Evolutionary conservation across 768 basidiomycete genomes (phyloP), one percentile per base, ranked within the genome.

Genomic region (Mycena amicta): DNA sequence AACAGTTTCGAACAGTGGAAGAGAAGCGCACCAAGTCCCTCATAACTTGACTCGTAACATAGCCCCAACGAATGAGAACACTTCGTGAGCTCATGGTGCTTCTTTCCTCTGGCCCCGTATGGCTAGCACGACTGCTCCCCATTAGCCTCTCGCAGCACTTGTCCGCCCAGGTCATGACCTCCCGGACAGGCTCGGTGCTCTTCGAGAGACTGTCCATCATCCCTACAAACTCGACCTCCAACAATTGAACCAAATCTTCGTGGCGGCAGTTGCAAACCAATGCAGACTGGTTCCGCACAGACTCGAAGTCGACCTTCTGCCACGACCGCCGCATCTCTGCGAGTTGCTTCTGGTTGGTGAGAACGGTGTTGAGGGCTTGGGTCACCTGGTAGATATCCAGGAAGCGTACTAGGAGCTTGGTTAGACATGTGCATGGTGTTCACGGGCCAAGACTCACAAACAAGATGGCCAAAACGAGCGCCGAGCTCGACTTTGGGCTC

Each of bases 41-140:
- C 92, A 94, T 95, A 66, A 95, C 86, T 72, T 95, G 92, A 72
- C 89, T 91, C 18, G 92, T 93, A 69, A 94, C 93, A 74, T 94
- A 94, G 50, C 92, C 90, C 92, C 92, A 93, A 55, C 92, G 86
- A 71, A 94, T 92, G 68, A 95, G 79, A 53, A 93, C 84, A 69
- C 91, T 93, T 61, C 93, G 80, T 47, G 92, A 92, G 71, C 90
- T 92, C 88, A 93, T 86, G 16, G 87, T 85, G 57, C 86, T 79
- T 66, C 89, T 80, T 58, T 94, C 92, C 62, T 93, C 92, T n/a
- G 75, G 68, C 20, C 73, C 75, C 49, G 75, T 75, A 52, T 80
- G 79, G 57, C 78, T 80, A 39, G 75, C 76, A 40, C 88, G 83
- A 53, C 77, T 85, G 68, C 75, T 80, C 33, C 86, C 89, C 88